phyloP scores from a whole-genome alignment of 83 land plant species.

The Picea engelmannii region DNA sequence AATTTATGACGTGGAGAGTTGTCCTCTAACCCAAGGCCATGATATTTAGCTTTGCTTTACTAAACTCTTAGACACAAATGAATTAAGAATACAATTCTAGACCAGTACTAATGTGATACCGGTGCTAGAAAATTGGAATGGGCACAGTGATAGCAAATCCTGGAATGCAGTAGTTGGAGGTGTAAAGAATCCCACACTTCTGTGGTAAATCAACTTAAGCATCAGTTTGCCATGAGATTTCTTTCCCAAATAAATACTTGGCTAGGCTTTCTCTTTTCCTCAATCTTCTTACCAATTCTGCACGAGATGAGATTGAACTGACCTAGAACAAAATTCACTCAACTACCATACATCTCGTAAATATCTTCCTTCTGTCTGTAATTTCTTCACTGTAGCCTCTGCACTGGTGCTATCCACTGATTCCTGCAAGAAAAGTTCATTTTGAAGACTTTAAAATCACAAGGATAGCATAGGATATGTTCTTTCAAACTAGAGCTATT shows the following conservation, averaged over 20 bases:
- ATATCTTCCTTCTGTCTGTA: slow-evolving; percentile 76
- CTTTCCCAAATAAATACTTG: slow-evolving; percentile 7
- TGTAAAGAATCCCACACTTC: slow-evolving; percentile 8
- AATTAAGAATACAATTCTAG: slow-evolving; percentile 1
- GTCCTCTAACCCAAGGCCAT: background rate
- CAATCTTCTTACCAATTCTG: slow-evolving; percentile 13
- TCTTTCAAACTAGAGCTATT: background rate
- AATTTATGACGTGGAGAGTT: background rate
- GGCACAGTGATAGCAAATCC: slow-evolving; percentile 1
- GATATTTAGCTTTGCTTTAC: background rate
- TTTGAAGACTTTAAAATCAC: too few relatives aligned
- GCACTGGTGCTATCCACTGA: slow-evolving; percentile 65
- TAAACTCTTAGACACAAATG: background rate
- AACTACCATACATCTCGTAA: slow-evolving; percentile 84
- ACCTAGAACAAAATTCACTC: background rate
- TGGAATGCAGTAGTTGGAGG: background rate
- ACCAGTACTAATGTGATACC: background rate
- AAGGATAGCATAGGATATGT: too few relatives aligned
- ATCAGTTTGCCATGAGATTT: background rate
- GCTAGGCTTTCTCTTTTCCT: background rate
- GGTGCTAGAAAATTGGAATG: slow-evolving; percentile 9
- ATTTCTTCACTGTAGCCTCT: slow-evolving; percentile 76
- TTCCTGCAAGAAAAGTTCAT: slow-evolving; percentile 43
- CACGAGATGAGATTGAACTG: slow-evolving; percentile 2
- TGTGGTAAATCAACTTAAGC: background rate